Base-by-base conservation (phyloP, 2,329 filamentous ascomycete genomes). In the Raffaelea arxii region DNA sequence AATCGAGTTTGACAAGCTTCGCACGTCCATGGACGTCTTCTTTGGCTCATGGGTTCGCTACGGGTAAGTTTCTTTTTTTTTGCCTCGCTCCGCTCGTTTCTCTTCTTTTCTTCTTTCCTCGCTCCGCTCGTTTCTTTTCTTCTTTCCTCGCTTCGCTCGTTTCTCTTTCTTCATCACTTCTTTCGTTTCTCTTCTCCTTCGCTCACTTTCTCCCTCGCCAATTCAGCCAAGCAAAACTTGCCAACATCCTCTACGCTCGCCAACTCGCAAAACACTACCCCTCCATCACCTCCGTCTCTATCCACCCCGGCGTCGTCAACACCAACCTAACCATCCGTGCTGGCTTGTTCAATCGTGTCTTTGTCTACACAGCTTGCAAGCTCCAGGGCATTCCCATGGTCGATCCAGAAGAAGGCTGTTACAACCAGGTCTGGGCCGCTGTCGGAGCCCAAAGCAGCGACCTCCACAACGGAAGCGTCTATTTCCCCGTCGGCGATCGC, bases 371-470 rank as follows among this genome's bases (percentile, higher is more conserved):
- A 2, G 4, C 30, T 7, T 53, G 51, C 39, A 39, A 47, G 25
- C 1, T 57, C 4, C n/a, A 49, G 25, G 51, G 56, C 2, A 35
- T 46, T 2, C 18, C 19, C 1, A 37, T 55, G 11, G 40, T 57
- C 43, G 46, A 50, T 16, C 59, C 62, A 2, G 58, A 65, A 32
- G 54, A 66, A 47, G 67, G 67, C 3, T 58, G 59, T 19, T 59
- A 64, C 42, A 68, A 60, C 47, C 62, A 66, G 52, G 52, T 71
- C 9, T 72, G 67, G 65, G 62, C 60, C 4, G 66, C 65, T 1
- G 58, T 58, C 3, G 57, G 53, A 0, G 57, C 50, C 14, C 48
- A 47, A 32, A 55, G 41, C 39, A 48, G 52, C 24, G 56, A 62
- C 25, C 49, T 64, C 23, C 55, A 55, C 50, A 60, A 53, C 27